phyloP scores from a whole-genome alignment of 2,329 filamentous ascomycete species.

The Ophiostoma triangulosporum region DNA sequence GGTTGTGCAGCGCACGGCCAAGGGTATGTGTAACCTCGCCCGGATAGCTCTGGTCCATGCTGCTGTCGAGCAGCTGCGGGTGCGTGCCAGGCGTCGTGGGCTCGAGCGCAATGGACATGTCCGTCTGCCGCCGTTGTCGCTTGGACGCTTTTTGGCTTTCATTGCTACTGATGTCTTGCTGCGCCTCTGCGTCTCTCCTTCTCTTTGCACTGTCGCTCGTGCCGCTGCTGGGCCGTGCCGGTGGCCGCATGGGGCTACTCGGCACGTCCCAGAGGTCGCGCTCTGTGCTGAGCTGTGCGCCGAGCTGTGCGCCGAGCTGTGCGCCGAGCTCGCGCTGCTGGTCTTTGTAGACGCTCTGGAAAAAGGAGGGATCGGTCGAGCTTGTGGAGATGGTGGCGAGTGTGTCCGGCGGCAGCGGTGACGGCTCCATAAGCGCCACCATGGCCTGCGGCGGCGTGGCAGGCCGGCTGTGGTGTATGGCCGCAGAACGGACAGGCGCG shows the following conservation, averaged over 20 bases:
- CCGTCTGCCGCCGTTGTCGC: slow-evolving; percentile 6
- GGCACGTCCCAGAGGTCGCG: slow-evolving; percentile 32
- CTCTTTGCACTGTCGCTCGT: not conserved
- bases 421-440: not conserved
- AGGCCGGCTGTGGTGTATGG: not conserved
- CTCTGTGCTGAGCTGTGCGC: slow-evolving; percentile 2
- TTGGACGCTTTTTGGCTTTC: not conserved
- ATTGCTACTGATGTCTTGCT: not conserved
- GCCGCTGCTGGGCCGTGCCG: slow-evolving; percentile 4
- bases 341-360: slow-evolving; percentile 33
- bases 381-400: not conserved
- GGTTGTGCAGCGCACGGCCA: not conserved
- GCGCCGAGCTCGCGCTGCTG: slow-evolving; percentile 22
- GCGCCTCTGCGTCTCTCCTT: not conserved
- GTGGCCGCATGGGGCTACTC: slow-evolving; percentile 23
- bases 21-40: not conserved
- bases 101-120: slow-evolving; percentile 20
- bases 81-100: slow-evolving; percentile 26
- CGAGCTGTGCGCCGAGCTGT: slow-evolving; percentile 3
- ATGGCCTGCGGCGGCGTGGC: not conserved
- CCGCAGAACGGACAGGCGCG: not conserved
- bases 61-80: slow-evolving; percentile 15
- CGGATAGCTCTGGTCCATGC: slow-evolving; percentile 2
- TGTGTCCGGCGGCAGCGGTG: not conserved
- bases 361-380: slow-evolving; percentile 32